Conservation (phyloP, 2,329 filamentous ascomycete species). For the Metarhizium anisopliae region DNA sequence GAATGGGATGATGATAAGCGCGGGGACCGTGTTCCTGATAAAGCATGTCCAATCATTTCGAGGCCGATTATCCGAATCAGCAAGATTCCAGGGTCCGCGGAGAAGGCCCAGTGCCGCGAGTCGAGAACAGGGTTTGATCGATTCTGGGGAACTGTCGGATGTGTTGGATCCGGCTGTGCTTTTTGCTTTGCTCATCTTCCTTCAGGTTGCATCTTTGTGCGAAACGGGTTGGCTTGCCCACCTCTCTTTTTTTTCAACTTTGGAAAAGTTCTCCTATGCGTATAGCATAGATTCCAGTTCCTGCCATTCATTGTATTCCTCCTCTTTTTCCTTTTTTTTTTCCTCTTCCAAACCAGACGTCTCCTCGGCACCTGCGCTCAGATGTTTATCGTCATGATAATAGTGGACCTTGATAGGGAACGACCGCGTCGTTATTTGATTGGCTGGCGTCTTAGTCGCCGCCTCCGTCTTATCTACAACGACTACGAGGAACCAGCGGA, state of each 20-base stretch:
- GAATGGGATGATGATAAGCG: not conserved
- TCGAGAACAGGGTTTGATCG: not conserved
- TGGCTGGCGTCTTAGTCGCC: not conserved
- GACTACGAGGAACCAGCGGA: no score
- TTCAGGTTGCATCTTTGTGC: no score
- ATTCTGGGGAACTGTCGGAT: not conserved
- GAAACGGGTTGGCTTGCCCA: no score
- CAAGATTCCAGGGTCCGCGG: not conserved
- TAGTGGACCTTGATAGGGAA: not conserved
- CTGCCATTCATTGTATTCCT: not conserved
- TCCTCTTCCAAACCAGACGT: no score
- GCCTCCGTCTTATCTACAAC: not conserved
- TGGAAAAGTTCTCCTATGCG: no score
- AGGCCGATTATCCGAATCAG: not conserved
- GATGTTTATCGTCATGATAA: not conserved
- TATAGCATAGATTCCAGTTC: no score
- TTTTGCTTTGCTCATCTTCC: no score
- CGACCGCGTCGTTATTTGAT: not conserved
- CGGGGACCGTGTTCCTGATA: not conserved
- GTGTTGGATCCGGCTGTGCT: no score
- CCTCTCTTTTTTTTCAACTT: no score
- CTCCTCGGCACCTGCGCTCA: not conserved
- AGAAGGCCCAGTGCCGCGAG: not conserved
- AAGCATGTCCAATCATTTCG: constrained; percentile 2
- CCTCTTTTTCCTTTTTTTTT: not conserved